phyloP scores from a whole-genome alignment of 2,329 filamentous ascomycete species.

The Mariannaea elegans region DNA sequence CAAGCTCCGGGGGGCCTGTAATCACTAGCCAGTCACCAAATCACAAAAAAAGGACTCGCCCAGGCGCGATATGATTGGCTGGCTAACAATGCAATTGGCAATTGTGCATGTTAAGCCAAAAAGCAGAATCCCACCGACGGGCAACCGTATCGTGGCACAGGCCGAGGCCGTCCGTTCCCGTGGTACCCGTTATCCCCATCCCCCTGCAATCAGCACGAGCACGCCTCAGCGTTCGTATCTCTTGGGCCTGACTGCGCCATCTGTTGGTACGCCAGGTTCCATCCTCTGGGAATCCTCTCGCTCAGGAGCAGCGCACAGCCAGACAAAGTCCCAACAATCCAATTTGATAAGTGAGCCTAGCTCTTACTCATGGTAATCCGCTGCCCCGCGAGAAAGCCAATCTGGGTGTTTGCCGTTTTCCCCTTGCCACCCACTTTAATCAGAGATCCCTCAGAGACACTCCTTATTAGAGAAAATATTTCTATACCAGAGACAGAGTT shows the following conservation, averaged over 20 bases:
- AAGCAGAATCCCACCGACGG: background rate
- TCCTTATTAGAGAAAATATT: too few species aligned
- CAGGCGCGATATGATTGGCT: background rate
- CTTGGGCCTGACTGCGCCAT: background rate
- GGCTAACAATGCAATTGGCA: background rate
- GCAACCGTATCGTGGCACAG: background rate
- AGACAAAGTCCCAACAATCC: too few species aligned
- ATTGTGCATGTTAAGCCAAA: background rate
- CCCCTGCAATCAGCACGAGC: too few species aligned
- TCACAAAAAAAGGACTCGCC: background rate
- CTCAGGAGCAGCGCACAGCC: background rate
- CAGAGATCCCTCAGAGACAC: too few species aligned
- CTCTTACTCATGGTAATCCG: too few species aligned
- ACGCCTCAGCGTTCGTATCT: too few species aligned
- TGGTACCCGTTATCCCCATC: background rate
- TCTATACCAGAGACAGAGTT: too few species aligned
- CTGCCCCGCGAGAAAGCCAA: too few species aligned
- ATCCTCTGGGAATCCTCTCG: background rate
- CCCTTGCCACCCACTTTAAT: too few species aligned
- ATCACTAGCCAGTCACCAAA: background rate
- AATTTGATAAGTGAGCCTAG: too few species aligned
- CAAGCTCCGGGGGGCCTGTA: too few species aligned
- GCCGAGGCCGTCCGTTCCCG: background rate
- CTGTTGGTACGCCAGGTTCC: background rate
- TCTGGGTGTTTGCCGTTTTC: too few species aligned